A percentile compares a stretch with the other conserved stretches of the same genome.
phyloP scores from a whole-genome alignment of 2,329 filamentous ascomycete species.

The Xylariales sp. region DNA sequence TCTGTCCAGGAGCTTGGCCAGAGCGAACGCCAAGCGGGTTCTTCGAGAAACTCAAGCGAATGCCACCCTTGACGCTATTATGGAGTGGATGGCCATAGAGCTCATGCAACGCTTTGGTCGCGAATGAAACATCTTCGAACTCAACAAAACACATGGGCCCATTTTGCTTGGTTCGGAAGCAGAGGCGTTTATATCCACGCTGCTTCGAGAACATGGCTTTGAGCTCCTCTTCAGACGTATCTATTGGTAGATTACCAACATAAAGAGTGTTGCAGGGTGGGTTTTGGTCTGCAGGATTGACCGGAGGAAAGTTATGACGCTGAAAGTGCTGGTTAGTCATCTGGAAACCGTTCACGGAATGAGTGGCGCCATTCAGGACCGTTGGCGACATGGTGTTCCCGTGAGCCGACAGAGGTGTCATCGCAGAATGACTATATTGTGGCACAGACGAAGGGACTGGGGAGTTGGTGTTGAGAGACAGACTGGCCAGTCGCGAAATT shows the following conservation, averaged over 20 bases:
- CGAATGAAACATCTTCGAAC: slow-evolving; percentile 89
- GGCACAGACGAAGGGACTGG: slow-evolving; percentile 51
- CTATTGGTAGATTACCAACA: slow-evolving; percentile 90
- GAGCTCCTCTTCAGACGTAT: slow-evolving; percentile 91
- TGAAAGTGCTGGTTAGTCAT: slow-evolving; percentile 53
- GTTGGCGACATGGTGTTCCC: slow-evolving; percentile 52
- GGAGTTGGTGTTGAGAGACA: slow-evolving; percentile 68
- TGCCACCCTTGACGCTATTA: slow-evolving; percentile 91
- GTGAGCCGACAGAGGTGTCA: slow-evolving; percentile 35
- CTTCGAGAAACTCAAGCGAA: slow-evolving; percentile 94
- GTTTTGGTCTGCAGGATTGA: slow-evolving; percentile 93
- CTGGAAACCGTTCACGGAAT: slow-evolving; percentile 48
- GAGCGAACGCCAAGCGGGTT: slow-evolving; percentile 91
- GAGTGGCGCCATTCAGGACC: slow-evolving; percentile 38
- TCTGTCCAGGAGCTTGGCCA: slow-evolving; percentile 53
- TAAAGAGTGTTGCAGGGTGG: slow-evolving; percentile 97
- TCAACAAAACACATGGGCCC: slow-evolving; percentile 99
- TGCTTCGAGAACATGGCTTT: slow-evolving; percentile 91
- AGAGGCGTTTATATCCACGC: slow-evolving; percentile 90
- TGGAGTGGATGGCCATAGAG: slow-evolving; percentile 82
- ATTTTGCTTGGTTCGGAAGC: slow-evolving; percentile 90
- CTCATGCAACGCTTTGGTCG: slow-evolving; percentile 85
- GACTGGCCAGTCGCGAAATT: slow-evolving; percentile 59
- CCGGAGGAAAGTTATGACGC: slow-evolving; percentile 71
- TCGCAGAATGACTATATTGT: slow-evolving; percentile 33